Evolutionary conservation across 1,284 basidiomycete species (phyloP).

Genomic region (Pseudozyma sp.): DNA sequence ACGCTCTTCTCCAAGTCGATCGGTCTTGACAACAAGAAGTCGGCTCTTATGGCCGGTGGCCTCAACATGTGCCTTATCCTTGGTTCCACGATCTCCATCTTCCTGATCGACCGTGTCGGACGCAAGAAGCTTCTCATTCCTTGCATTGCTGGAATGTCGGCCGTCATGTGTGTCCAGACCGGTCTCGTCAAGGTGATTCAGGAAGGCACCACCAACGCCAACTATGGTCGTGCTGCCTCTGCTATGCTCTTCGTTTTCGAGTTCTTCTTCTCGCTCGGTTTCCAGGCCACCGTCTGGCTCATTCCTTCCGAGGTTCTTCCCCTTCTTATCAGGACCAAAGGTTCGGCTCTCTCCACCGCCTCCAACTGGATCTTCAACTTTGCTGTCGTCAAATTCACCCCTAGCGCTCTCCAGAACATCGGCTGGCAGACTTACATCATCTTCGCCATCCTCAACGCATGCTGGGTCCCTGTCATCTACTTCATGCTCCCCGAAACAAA

Average conservation of each 20-base stretch:
- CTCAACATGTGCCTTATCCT: conserved; percentile 79
- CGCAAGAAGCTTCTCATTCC: conserved; percentile 78
- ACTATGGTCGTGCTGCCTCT: conserved; percentile 72
- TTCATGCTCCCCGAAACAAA: conserved; percentile 68
- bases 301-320: conserved; percentile 69
- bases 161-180: conserved; percentile 75
- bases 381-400: conserved; percentile 75
- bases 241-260: conserved; percentile 78
- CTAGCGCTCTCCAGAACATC: conserved; percentile 74
- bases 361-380: conserved; percentile 68
- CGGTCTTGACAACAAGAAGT: conserved; percentile 73
- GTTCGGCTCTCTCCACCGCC: conserved; percentile 66
- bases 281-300: conserved; percentile 77
- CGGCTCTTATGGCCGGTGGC: conserved; percentile 77
- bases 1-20: conserved; percentile 68
- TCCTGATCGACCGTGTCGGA: conserved; percentile 73
- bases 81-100: conserved; percentile 74
- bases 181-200: conserved; percentile 72
- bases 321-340: conserved; percentile 69
- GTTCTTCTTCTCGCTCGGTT: conserved; percentile 77
- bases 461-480: conserved; percentile 67
- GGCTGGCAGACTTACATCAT: conserved; percentile 58
- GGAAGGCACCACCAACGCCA: conserved; percentile 57
- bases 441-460: conserved; percentile 67
- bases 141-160: conserved; percentile 76